phyloP scores from a whole-genome alignment of 495 filamentous ascomycete species.

The Aspergillus haitiensis region DNA sequence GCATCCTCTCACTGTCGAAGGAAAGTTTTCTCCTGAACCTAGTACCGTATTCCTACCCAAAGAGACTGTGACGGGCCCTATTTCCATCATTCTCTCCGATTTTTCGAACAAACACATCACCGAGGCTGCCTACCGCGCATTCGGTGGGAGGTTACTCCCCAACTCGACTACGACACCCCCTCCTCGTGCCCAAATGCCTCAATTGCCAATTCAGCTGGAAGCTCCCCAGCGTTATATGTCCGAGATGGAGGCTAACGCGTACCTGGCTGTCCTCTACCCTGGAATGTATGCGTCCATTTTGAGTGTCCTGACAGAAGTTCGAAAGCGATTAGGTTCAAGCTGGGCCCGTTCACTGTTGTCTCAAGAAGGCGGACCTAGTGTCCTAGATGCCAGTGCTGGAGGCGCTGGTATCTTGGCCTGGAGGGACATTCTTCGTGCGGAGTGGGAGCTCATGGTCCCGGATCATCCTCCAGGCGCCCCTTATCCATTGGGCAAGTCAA shows the following conservation, averaged over 20 bases:
- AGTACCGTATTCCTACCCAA: slow-evolving; percentile 70
- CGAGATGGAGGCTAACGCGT: slow-evolving; percentile 86
- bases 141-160: slow-evolving; percentile 75
- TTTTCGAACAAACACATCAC: slow-evolving; percentile 70
- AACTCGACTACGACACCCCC: slow-evolving; percentile 63
- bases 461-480: slow-evolving; percentile 40
- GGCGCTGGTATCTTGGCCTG: slow-evolving; percentile 85
- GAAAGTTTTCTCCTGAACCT: slow-evolving; percentile 65
- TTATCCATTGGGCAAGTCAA: slow-evolving; percentile 57
- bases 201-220: slow-evolving; percentile 67
- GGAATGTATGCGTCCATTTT: slow-evolving; percentile 73
- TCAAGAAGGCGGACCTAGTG: slow-evolving; percentile 67
- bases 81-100: slow-evolving; percentile 62
- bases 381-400: slow-evolving; percentile 83
- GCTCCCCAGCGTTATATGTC: slow-evolving; percentile 71
- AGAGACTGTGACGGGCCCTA: slow-evolving; percentile 63
- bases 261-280: slow-evolving; percentile 74
- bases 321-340: slow-evolving; percentile 75
- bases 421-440: slow-evolving; percentile 76
- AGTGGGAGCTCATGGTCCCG: slow-evolving; percentile 66
- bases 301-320: slow-evolving; percentile 76
- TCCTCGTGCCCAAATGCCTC: slow-evolving; percentile 52
- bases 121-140: slow-evolving; percentile 63
- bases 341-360: slow-evolving; percentile 73
- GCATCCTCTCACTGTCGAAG: slow-evolving; percentile 66